Evolutionary conservation across 2,329 filamentous ascomycete genomes (phyloP), one percentile per base, ranked within the genome.

Genomic region (Cladorrhinum sp.): DNA sequence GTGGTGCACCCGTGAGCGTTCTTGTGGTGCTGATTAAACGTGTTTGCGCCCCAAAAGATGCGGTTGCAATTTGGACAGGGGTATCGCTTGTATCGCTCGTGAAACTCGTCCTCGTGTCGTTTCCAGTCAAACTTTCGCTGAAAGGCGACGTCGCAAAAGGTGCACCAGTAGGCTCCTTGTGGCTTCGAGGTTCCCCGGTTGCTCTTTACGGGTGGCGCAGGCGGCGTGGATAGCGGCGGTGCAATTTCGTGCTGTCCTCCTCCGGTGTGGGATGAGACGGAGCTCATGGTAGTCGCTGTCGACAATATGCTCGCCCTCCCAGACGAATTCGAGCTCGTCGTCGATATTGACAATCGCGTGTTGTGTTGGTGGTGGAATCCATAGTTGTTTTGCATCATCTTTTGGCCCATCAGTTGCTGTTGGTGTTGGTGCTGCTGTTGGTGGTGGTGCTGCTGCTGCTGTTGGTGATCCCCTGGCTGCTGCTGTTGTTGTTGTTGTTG

Each of bases 51-150:
- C 79, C 85, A 87, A 73, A 88, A 87, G 69, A 84, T 85, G 67
- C 86, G 83, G 72, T 87, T 87, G 74, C 86, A 89, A 65, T 86
- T 85, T 5, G 86, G 85, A 68, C 86, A 88, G 12, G 85, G 84
- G 71, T 87, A 88, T 69, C 86, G 87, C 64, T 86, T 83, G 76
- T 84, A 84, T 58, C 86, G 83, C 76, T 88, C 86, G 73, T 88
- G 86, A 68, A 88, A 87, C 72, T 87, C 85, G 67, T 88, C 86
- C 70, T 89, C 85, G 72, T 89, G 86, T 30, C 84, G 81, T 72
- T 87, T 87, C 86, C 83, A 89, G 71, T 88, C 85, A 64, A 86
- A 86, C 70, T 88, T 88, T 65, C 85, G 81, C 75, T 86, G 86
- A 69, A 88, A 86, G 51, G 84, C 86, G 54, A 86, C 86, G 71